phyloP scores from a whole-genome alignment of 352 stramenopile species.

The Phytophthora pistaciae region DNA sequence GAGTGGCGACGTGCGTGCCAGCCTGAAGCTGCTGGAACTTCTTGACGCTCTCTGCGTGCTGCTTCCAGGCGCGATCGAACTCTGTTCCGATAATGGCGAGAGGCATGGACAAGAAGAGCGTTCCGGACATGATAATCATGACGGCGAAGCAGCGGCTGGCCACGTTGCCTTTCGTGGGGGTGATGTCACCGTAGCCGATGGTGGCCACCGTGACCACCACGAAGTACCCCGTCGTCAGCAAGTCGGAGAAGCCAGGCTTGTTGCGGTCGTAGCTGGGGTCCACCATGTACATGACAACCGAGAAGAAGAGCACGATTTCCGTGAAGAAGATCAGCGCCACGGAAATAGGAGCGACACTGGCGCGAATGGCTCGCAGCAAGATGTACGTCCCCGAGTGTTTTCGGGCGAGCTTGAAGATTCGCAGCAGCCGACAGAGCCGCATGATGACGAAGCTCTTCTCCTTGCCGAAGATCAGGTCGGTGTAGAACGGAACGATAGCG shows the following conservation, averaged over 20 bases:
- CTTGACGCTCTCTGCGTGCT: slow-evolving; percentile 75
- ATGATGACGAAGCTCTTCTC: slow-evolving; percentile 83
- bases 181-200: slow-evolving; percentile 84
- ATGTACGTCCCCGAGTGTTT: slow-evolving; percentile 87
- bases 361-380: slow-evolving; percentile 71
- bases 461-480: slow-evolving; percentile 72
- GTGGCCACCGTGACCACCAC: slow-evolving; percentile 82
- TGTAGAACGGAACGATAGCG: slow-evolving; percentile 79
- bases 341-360: slow-evolving; percentile 80
- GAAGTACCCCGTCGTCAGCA: slow-evolving; percentile 81
- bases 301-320: slow-evolving; percentile 86
- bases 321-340: slow-evolving; percentile 86
- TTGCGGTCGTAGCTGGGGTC: slow-evolving; percentile 74
- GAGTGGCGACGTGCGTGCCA: slow-evolving; percentile 26
- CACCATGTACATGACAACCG: slow-evolving; percentile 84
- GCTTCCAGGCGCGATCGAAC: slow-evolving; percentile 83
- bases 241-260: slow-evolving; percentile 71
- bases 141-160: slow-evolving; percentile 67
- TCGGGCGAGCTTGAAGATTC: slow-evolving; percentile 84
- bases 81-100: slow-evolving; percentile 89
- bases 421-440: slow-evolving; percentile 70
- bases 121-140: slow-evolving; percentile 89
- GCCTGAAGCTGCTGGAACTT: slow-evolving; percentile 56
- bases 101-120: slow-evolving; percentile 87
- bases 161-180: slow-evolving; percentile 78